Evolutionary conservation across 371 early-diverging fungal genomes (phyloP).

Genomic region (Syncephalis plumigaleata): DNA sequence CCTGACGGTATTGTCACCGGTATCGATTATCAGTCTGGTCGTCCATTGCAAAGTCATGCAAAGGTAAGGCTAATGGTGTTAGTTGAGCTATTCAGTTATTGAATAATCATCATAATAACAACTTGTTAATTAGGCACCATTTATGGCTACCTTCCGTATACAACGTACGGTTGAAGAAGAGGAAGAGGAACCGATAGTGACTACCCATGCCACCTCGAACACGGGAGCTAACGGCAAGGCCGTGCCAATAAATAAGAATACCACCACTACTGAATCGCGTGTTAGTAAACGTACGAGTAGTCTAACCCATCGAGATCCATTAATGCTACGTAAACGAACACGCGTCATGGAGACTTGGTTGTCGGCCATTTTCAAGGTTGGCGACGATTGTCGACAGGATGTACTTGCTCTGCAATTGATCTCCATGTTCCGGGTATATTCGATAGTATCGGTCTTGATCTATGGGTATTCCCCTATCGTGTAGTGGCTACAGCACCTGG

Average conservation of each 20-base stretch:
- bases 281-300: conserved; percentile 8
- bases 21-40: conserved; percentile 88
- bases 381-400: conserved; percentile 98
- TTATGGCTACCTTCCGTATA: conserved; percentile 97
- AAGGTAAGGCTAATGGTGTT: conserved; percentile 45
- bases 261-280: too few species aligned
- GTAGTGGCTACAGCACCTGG: conserved; percentile 97
- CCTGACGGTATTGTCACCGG: conserved; percentile 90
- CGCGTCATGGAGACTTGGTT: conserved; percentile 33
- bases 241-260: too few species aligned
- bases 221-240: too few species aligned
- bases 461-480: conserved; percentile 96
- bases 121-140: conserved; percentile 62
- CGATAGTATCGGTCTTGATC: conserved; percentile 72
- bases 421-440: conserved; percentile 96
- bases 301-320: conserved; percentile 5
- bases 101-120: too few species aligned
- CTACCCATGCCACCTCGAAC: too few species aligned
- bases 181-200: too few species aligned
- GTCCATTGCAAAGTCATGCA: conserved; percentile 95
- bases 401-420: conserved; percentile 96
- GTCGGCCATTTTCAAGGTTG: conserved; percentile 97
- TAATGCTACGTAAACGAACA: conserved; percentile 13
- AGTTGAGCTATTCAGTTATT: too few species aligned
- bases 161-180: conserved; percentile 29